Percentiles rank a stretch among this genome's conserved stretches.
Conservation (phyloP, 139 green algal species). For the Micractinium sp. region DNA sequence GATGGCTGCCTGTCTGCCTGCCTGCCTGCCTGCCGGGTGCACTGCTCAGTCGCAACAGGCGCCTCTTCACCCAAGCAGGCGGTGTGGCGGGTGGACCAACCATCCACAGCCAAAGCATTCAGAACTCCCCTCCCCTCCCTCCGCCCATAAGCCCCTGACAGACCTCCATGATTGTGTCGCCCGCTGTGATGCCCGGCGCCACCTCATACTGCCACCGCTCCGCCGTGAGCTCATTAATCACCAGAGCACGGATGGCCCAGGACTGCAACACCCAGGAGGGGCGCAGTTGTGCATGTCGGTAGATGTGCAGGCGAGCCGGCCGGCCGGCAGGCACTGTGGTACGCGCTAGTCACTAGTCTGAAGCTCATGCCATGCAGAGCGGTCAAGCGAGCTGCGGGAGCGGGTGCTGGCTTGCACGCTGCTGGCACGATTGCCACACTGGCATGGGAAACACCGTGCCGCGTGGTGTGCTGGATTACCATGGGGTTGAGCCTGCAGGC, state of each 20-base stretch:
- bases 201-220: constrained; percentile 11
- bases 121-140: neutral
- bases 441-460: too few relatives aligned
- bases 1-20: too few relatives aligned
- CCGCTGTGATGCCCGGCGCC: neutral
- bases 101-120: too few relatives aligned
- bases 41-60: too few relatives aligned
- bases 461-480: constrained; percentile 36
- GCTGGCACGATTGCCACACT: too few relatives aligned
- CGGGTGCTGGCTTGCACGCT: too few relatives aligned
- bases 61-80: neutral
- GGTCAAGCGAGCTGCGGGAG: too few relatives aligned
- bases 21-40: too few relatives aligned
- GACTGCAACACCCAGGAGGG: neutral
- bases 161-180: constrained; percentile 6
- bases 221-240: constrained; percentile 42
- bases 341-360: neutral
- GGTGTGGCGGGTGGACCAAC: neutral
- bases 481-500: constrained; percentile 49
- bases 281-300: neutral
- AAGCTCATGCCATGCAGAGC: neutral
- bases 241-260: constrained; percentile 18
- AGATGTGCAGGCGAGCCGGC: neutral
- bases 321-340: neutral
- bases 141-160: neutral